These are phyloP conservation scores for Sanguinoderma infundibulare DNA, from an alignment of 1,284 basidiomycete genomes.

Conservation along the genomic window DNA sequence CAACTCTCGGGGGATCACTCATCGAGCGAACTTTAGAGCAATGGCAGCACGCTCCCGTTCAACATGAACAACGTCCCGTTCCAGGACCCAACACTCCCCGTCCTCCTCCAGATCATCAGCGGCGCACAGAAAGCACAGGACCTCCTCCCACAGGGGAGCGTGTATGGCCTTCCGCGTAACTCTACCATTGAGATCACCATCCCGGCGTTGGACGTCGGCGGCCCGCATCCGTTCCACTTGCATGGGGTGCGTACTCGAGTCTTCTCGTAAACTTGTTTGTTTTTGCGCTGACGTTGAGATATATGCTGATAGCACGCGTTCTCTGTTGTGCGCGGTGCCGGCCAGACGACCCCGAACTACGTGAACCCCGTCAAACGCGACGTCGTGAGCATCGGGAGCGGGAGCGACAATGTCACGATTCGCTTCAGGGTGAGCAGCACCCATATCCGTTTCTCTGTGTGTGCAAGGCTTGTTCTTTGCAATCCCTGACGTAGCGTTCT, in stretches of 20 bases:
- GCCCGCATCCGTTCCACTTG: constrained; percentile 22
- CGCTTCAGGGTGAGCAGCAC: constrained; percentile 28
- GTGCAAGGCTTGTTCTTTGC: no score
- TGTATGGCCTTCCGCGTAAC: constrained; percentile 35
- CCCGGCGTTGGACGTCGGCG: constrained; percentile 29
- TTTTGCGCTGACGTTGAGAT: not conserved
- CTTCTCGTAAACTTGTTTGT: no score
- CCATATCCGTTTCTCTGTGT: no score
- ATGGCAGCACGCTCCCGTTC: constrained; percentile 41
- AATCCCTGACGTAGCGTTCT: no score
- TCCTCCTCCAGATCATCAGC: constrained; percentile 43
- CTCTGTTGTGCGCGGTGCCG: constrained; percentile 28
- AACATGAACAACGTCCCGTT: constrained; percentile 31
- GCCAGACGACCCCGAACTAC: constrained; percentile 37
- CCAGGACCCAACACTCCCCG: constrained; percentile 34
- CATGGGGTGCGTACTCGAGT: constrained; percentile 21
- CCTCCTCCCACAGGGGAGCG: constrained; percentile 37
- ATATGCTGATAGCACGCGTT: constrained; percentile 24
- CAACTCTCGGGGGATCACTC: no score
- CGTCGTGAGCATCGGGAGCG: constrained; percentile 30
- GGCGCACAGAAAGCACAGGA: constrained; percentile 35
- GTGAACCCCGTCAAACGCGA: constrained; percentile 40
- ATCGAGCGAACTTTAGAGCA: constrained; percentile 7
- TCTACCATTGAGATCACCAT: constrained; percentile 41
- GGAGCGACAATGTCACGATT: constrained; percentile 31